Base-by-base conservation (phyloP, 331 rosid species). In the Telfairia occidentalis region DNA sequence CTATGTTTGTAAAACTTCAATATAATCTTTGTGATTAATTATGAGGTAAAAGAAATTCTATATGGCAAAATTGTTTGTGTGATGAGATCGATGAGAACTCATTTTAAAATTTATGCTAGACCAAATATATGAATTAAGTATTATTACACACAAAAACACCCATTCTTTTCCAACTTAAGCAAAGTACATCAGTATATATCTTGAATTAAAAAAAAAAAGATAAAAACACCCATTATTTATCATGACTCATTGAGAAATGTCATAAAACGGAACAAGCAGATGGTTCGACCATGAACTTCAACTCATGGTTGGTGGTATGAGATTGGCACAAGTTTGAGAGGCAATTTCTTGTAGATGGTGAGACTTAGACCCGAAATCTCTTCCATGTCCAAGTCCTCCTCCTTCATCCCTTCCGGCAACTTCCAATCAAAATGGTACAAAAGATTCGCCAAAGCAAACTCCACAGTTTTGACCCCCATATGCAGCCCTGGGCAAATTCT, bases 301-400 rank as follows among this genome's bases (percentile, higher is more conserved):
- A 26, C 0, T 21, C 26, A 38, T 23, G 21, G 21, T 34, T 2
- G 37, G 26, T 3, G 7, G 64, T 57, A 26, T 59, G 34, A 61
- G 16, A 37, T 26, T 0, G 84, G 87, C 32, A 86, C 82, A 38
- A 85, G 85, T 11, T 58, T 53, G 7, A 87, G 86, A 61, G 84
- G 60, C 24, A 66, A 26, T 78, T 72, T 89, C 81, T 89, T 89
- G 19, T 74, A 37, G 32, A 78, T 9, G 16, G 87, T 73, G 13
- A 89, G 49, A 5, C 80, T 35, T 12, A 21, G 42, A 38, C 86
- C 85, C 8, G 45, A 5, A 1, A 58, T 7, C 79, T 90, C 88
- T 66, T 87, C 89, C 90, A 84, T 84, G 49, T 78, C 54, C 46
- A 87, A 32, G 7, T 84, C 86, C 28, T 82, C 69, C 32, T 73